A percentile compares a stretch with the other conserved stretches of the same genome.
Evolutionary conservation across 2,329 filamentous ascomycete species (phyloP).

Genomic region (Talaromyces sp.): DNA sequence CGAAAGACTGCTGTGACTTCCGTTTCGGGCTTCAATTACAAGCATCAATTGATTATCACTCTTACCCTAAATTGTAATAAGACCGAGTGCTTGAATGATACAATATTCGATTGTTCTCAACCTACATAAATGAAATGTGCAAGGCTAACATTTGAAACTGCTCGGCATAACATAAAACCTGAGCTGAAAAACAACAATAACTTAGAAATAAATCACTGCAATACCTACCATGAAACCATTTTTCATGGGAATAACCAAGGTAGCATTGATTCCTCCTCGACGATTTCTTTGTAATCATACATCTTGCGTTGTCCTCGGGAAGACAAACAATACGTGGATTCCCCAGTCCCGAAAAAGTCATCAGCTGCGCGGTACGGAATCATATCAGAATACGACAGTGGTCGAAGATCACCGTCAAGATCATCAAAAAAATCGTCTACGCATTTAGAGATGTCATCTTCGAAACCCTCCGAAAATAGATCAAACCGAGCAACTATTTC

Average conservation of each 20-base stretch:
- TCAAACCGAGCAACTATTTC: slow-evolving; percentile 1
- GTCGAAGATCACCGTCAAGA: background rate
- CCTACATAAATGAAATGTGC: too few species aligned
- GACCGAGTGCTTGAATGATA: too few species aligned
- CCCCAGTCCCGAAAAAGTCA: background rate
- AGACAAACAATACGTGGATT: background rate
- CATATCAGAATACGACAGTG: background rate
- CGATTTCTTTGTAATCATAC: background rate
- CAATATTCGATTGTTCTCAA: too few species aligned
- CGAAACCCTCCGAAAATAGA: background rate
- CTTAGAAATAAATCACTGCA: background rate
- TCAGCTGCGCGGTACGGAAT: background rate
- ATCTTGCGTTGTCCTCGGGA: background rate
- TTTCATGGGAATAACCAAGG: background rate
- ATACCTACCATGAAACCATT: background rate
- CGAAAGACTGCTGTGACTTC: too few species aligned
- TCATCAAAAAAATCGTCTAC: slow-evolving; percentile 1
- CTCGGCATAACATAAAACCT: too few species aligned
- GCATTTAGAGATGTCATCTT: background rate
- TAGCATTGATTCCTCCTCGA: slow-evolving; percentile 1
- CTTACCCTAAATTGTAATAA: too few species aligned
- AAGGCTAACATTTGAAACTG: too few species aligned
- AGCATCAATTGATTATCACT: too few species aligned
- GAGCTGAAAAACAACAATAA: background rate
- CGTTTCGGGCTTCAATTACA: too few species aligned